Evolutionary conservation across 805 yeast genomes (phyloP).

Genomic region (Schizosaccharomyces octosporus): DNA sequence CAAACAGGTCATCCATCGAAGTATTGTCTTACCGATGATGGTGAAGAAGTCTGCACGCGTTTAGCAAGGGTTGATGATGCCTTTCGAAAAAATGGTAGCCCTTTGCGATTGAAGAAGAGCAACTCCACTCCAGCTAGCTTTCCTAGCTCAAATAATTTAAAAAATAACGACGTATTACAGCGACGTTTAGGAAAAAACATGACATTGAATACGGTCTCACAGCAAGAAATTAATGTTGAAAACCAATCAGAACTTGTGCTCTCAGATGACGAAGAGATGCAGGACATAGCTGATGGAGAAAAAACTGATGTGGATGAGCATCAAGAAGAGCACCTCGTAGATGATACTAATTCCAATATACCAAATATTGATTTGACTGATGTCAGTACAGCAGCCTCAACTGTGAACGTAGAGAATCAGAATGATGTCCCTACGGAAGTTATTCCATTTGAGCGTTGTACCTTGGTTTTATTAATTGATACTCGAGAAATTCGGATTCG

Average conservation of each 20-base stretch:
- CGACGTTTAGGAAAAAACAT: conserved; percentile 4
- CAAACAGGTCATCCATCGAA: conserved; percentile 21
- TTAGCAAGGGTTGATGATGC: neutral
- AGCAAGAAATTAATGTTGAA: too few relatives aligned
- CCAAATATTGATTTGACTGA: neutral
- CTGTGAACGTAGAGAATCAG: neutral
- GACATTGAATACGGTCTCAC: conserved; percentile 2
- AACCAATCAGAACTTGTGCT: too few relatives aligned
- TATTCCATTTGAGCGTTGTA: conserved; percentile 23
- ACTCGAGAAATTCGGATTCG: conserved; percentile 56
- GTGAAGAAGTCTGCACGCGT: conserved; percentile 23
- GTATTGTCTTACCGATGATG: conserved; percentile 45
- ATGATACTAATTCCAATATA: conserved; percentile 8
- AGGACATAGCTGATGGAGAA: conserved; percentile 25
- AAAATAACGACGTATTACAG: too few relatives aligned
- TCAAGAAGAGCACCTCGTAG: conserved; percentile 25
- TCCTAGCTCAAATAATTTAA: too few relatives aligned
- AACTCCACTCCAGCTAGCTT: too few relatives aligned
- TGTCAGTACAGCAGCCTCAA: neutral
- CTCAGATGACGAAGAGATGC: neutral
- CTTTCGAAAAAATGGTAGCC: neutral
- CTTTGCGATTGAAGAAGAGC: too few relatives aligned
- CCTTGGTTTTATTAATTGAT: conserved; percentile 42
- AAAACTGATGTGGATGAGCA: conserved; percentile 39
- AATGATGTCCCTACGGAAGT: conserved; percentile 3